phyloP scores from a whole-genome alignment of 2,329 filamentous ascomycete species.

The Exophiala bonariae region DNA sequence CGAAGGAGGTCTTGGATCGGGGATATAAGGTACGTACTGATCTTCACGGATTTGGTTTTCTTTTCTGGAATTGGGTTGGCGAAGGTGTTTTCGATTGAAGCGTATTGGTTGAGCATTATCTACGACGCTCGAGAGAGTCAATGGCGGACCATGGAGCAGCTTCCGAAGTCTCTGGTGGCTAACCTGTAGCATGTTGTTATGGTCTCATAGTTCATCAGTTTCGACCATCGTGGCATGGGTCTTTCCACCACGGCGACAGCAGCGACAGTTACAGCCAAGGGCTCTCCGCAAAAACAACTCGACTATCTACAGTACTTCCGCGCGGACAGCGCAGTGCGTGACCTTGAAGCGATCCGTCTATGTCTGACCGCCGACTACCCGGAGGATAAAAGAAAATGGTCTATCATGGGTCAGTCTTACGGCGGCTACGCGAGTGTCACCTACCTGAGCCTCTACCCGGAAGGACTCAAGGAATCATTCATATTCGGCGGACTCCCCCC shows the following conservation, averaged over 20 bases:
- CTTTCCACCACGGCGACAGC: conserved; percentile 78
- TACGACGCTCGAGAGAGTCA: no score
- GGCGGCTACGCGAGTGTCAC: conserved; percentile 83
- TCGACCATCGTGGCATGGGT: conserved; percentile 92
- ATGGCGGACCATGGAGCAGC: no score
- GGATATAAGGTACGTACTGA: conserved; percentile 68
- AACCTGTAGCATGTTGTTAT: conserved; percentile 30
- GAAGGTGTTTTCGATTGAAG: no score
- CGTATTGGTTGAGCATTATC: no score
- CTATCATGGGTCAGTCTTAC: conserved; percentile 85
- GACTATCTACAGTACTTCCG: conserved; percentile 82
- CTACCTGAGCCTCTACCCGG: conserved; percentile 65
- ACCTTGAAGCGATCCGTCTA: conserved; percentile 81
- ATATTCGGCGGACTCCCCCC: conserved; percentile 82
- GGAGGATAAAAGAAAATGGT: conserved; percentile 74
- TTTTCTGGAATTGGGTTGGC: no score
- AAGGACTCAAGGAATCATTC: conserved; percentile 79
- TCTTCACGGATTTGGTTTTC: no score
- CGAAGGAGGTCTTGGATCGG: conserved; percentile 69
- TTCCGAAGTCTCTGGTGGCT: no score
- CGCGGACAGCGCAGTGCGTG: conserved; percentile 85
- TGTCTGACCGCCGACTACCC: conserved; percentile 71
- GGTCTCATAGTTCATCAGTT: conserved; percentile 58
- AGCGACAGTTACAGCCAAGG: conserved; percentile 66
- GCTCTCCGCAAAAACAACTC: conserved; percentile 65